A percentile compares a stretch with the other conserved stretches of the same genome.
These are phyloP conservation scores for Powellomyces hirtus DNA, from an alignment of 192 early-diverging fungal species.

Conservation along the genomic window DNA sequence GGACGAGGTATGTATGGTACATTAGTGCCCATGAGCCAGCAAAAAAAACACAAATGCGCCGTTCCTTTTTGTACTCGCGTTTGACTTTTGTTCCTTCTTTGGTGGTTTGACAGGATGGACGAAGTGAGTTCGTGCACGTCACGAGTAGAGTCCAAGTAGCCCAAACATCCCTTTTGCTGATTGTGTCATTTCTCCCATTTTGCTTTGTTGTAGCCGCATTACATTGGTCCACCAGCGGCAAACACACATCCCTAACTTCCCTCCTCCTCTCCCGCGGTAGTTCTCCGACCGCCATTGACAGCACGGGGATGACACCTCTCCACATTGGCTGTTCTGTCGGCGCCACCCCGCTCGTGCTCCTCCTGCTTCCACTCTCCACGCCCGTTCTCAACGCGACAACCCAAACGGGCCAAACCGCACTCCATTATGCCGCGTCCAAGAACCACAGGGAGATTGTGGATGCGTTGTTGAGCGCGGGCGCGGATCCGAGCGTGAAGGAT, in stretches of 20 bases:
- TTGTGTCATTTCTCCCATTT: too few species aligned
- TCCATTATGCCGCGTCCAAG: conserved; percentile 48
- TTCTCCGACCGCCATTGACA: not conserved
- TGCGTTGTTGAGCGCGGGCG: not conserved
- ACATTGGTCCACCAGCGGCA: conserved; percentile 42
- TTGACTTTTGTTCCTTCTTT: not conserved
- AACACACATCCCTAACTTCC: conserved; percentile 18
- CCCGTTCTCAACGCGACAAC: conserved; percentile 30
- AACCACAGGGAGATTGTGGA: conserved; percentile 2
- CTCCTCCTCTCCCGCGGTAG: conserved; percentile 1
- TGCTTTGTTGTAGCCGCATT: conserved; percentile 3
- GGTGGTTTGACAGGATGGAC: not conserved
- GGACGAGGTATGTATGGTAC: conserved; percentile 19
- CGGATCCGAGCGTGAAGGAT: not conserved
- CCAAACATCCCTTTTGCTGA: too few species aligned
- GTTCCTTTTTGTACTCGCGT: too few species aligned
- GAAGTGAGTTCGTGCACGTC: not conserved
- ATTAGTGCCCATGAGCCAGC: not conserved
- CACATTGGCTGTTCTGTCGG: conserved; percentile 40
- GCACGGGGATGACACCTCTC: conserved; percentile 39
- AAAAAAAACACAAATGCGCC: too few species aligned
- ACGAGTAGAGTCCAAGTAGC: too few species aligned
- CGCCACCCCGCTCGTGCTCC: conserved; percentile 21
- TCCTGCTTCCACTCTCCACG: conserved; percentile 14
- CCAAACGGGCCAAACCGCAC: conserved; percentile 30